phyloP scores from a whole-genome alignment of 331 rosid species.

The Arachis monticola region DNA sequence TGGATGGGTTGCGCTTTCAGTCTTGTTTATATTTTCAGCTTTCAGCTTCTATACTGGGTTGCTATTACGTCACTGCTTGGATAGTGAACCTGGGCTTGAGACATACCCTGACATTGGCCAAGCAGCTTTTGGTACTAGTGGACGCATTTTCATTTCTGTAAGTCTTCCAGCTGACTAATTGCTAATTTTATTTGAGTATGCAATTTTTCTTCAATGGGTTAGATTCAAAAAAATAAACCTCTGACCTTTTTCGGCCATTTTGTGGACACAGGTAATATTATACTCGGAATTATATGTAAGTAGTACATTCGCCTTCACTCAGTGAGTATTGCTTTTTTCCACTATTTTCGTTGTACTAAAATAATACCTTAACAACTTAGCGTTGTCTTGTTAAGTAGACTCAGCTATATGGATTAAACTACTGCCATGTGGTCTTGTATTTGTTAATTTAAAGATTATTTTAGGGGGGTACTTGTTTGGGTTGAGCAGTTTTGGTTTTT shows the following conservation, averaged over 20 bases:
- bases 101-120: slow-evolving; percentile 97
- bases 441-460: background rate
- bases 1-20: slow-evolving; percentile 70
- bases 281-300: slow-evolving; percentile 97
- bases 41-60: slow-evolving; percentile 78
- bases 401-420: no score
- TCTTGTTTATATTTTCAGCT: slow-evolving; percentile 57
- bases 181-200: background rate
- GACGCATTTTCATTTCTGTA: slow-evolving; percentile 75
- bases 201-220: background rate
- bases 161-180: slow-evolving; percentile 20
- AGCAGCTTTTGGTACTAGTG: slow-evolving; percentile 82
- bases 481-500: slow-evolving; percentile 6
- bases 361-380: no score
- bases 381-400: background rate
- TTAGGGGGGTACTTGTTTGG: background rate
- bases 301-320: slow-evolving; percentile 38
- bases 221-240: background rate
- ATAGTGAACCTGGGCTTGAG: slow-evolving; percentile 77
- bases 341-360: background rate
- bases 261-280: slow-evolving; percentile 74
- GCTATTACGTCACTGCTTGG: slow-evolving; percentile 76
- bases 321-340: slow-evolving; percentile 32
- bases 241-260: background rate
- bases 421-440: no score